Evolutionary conservation across 345 rosid genomes (phyloP).

Genomic region (Dipteronia sinensis): DNA sequence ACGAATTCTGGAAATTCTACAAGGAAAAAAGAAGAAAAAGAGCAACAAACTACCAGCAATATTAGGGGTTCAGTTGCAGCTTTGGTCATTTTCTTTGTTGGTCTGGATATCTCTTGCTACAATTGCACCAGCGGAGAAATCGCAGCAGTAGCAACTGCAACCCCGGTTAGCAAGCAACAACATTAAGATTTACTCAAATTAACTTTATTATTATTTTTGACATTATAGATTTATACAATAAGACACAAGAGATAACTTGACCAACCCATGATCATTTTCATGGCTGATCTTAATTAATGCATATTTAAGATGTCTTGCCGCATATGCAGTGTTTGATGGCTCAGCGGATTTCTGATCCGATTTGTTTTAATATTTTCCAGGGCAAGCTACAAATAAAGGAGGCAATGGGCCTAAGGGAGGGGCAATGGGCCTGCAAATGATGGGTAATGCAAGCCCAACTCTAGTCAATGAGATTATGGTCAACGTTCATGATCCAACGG

Average conservation of each 20-base stretch:
- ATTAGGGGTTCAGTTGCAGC: background rate
- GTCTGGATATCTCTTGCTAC: background rate
- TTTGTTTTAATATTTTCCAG: background rate
- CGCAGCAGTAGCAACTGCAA: background rate
- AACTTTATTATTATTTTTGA: too few species aligned
- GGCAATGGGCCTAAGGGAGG: background rate
- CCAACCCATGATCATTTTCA: too few species aligned
- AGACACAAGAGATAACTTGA: too few species aligned
- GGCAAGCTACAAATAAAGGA: background rate
- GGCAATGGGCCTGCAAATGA: constrained; percentile 1
- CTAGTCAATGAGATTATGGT: too few species aligned
- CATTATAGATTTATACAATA: too few species aligned
- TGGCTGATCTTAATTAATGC: too few species aligned
- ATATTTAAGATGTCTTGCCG: too few species aligned
- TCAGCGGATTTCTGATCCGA: too few species aligned
- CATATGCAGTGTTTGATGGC: too few species aligned
- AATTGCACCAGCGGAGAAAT: background rate
- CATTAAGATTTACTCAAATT: too few species aligned
- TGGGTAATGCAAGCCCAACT: background rate
- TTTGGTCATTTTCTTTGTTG: background rate
- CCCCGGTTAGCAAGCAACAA: background rate
- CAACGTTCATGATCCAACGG: constrained; percentile 3
- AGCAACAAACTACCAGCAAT: background rate
- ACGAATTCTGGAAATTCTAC: background rate
- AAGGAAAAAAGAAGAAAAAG: too few species aligned